Percentiles rank a stretch among this genome's conserved stretches.
These are phyloP conservation scores for Phaffomyces antillensis DNA, from an alignment of 805 yeast species.

Conservation along the genomic window DNA sequence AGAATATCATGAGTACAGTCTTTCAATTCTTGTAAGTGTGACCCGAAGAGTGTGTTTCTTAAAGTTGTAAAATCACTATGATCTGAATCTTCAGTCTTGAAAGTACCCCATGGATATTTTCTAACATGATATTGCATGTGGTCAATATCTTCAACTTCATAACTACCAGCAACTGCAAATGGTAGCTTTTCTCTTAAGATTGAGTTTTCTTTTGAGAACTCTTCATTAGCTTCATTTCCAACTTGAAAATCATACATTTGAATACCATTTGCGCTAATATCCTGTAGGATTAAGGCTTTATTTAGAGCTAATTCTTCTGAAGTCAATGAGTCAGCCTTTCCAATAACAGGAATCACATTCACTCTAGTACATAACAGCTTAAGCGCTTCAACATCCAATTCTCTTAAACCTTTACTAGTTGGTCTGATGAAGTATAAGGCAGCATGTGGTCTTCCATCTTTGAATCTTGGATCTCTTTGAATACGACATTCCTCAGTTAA, in stretches of 20 bases:
- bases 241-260: conserved; percentile 57
- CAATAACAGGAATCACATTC: conserved; percentile 76
- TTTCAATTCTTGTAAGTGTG: conserved; percentile 77
- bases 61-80: conserved; percentile 64
- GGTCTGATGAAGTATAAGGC: conserved; percentile 70
- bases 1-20: conserved; percentile 69
- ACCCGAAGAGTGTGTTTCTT: conserved; percentile 65
- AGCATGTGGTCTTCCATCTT: conserved; percentile 70
- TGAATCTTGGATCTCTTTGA: conserved; percentile 61
- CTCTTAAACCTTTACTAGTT: conserved; percentile 61
- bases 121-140: conserved; percentile 40
- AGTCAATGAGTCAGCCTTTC: conserved; percentile 76
- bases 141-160: conserved; percentile 26
- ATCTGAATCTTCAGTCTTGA: conserved; percentile 47
- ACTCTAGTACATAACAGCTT: conserved; percentile 61
- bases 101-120: conserved; percentile 63
- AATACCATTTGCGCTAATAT: conserved; percentile 50
- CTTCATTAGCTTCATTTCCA: conserved; percentile 15
- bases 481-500: conserved; percentile 72
- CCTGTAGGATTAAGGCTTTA: conserved; percentile 49
- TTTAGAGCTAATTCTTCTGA: conserved; percentile 47
- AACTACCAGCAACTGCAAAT: conserved; percentile 60
- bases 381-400: conserved; percentile 70
- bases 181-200: conserved; percentile 45
- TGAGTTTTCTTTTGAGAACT: conserved; percentile 23